Evolutionary conservation across 345 rosid species (phyloP).

Genomic region (Citrus medica): DNA sequence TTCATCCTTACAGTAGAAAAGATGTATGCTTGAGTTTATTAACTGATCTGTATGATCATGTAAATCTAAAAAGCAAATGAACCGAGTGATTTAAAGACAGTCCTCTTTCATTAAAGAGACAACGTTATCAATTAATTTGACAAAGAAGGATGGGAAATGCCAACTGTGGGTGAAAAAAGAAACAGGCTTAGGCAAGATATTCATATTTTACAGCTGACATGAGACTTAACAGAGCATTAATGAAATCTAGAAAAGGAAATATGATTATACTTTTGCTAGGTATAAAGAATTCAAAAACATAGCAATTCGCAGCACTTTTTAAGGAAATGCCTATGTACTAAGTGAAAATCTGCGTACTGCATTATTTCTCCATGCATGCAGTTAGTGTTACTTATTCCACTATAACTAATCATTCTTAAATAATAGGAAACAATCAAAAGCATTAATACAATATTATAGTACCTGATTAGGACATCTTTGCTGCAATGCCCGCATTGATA

Average conservation of each 20-base stretch:
- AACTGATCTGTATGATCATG: neutral
- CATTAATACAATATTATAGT: constrained; percentile 2
- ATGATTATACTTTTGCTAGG: neutral
- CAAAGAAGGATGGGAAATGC: neutral
- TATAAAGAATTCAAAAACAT: neutral
- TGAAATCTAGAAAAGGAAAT: neutral
- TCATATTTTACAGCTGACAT: neutral
- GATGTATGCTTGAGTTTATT: neutral
- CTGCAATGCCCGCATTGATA: constrained; percentile 78
- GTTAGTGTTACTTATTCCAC: neutral
- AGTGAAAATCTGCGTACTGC: neutral
- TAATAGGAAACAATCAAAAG: neutral
- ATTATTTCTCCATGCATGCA: neutral
- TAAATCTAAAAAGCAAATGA: neutral
- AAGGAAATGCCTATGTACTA: neutral
- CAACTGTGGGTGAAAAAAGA: neutral
- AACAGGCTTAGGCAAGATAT: neutral
- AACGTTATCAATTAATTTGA: neutral
- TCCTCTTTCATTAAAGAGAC: neutral
- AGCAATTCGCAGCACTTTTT: neutral
- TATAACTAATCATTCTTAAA: neutral
- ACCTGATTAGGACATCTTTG: constrained; percentile 76
- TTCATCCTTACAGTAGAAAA: neutral
- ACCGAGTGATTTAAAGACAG: neutral
- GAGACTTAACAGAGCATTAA: neutral